Conservation (phyloP, 768 basidiomycete species). For the Boletellus emodensis region DNA sequence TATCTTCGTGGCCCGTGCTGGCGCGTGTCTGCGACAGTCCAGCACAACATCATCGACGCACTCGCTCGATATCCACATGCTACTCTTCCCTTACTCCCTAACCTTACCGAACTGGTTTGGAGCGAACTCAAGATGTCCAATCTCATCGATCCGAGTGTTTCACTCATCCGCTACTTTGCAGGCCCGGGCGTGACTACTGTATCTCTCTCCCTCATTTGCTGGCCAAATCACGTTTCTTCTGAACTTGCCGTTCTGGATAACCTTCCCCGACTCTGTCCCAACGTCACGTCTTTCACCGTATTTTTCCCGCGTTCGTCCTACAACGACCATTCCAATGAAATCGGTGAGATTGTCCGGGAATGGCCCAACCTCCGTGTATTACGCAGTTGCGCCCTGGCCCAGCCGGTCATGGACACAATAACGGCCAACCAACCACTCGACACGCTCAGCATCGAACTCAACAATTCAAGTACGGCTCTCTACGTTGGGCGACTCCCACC, state of each 20-base stretch:
- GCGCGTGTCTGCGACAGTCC: slow-evolving; percentile 13
- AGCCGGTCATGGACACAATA: slow-evolving; percentile 19
- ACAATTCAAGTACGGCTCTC: slow-evolving; percentile 17
- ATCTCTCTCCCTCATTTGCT: slow-evolving; percentile 22
- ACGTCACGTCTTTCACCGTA: slow-evolving; percentile 24
- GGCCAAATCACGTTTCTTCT: slow-evolving; percentile 21
- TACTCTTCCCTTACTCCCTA: slow-evolving; percentile 23
- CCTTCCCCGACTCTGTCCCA: slow-evolving; percentile 21
- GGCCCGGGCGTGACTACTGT: slow-evolving; percentile 17
- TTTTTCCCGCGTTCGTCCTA: slow-evolving; percentile 26
- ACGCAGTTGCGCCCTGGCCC: slow-evolving; percentile 19
- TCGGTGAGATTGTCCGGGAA: slow-evolving; percentile 19
- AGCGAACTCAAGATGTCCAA: slow-evolving; percentile 23
- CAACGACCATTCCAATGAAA: slow-evolving; percentile 24
- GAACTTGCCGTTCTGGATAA: slow-evolving; percentile 20
- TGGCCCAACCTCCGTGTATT: slow-evolving; percentile 19
- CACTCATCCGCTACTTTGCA: slow-evolving; percentile 24
- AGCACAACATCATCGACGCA: slow-evolving; percentile 15
- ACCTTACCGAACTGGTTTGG: slow-evolving; percentile 24
- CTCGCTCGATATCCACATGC: slow-evolving; percentile 13
- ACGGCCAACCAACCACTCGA: slow-evolving; percentile 9
- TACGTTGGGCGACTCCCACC: slow-evolving; percentile 20
- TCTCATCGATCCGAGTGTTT: slow-evolving; percentile 20
- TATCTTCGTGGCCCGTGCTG: slow-evolving; percentile 22
- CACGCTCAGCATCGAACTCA: slow-evolving; percentile 26